Evolutionary conservation across 2,329 filamentous ascomycete species (phyloP).

Genomic region (Cladosporium sp.): DNA sequence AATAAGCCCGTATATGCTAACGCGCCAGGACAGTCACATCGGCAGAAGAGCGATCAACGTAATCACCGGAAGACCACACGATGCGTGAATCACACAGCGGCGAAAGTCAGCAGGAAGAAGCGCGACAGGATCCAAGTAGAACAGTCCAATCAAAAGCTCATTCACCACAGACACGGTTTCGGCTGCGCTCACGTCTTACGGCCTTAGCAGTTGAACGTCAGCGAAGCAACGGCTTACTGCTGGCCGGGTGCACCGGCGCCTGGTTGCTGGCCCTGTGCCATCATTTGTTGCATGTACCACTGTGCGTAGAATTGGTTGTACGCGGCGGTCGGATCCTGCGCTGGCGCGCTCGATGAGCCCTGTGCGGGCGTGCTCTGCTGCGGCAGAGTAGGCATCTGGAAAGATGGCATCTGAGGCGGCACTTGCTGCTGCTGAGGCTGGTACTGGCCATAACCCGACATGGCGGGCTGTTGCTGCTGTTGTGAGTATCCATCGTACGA

Average conservation of each 20-base stretch:
- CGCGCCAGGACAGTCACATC: constrained; percentile 2
- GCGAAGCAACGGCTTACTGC: background rate
- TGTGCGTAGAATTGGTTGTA: constrained; percentile 15
- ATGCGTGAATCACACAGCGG: background rate
- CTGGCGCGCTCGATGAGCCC: constrained; percentile 18
- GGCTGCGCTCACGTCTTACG: constrained; percentile 10
- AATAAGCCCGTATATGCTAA: background rate
- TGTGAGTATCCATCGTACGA: constrained; percentile 46
- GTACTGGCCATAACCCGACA: constrained; percentile 29
- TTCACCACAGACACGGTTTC: background rate
- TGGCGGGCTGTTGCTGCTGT: constrained; percentile 36
- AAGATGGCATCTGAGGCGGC: constrained; percentile 17
- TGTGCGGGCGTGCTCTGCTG: constrained; percentile 17
- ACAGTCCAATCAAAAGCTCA: background rate
- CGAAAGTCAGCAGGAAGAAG: background rate
- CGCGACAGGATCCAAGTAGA: constrained; percentile 2
- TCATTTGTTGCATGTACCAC: constrained; percentile 28
- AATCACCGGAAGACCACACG: constrained; percentile 3
- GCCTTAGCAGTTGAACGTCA: constrained; percentile 2
- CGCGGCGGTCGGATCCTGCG: constrained; percentile 16
- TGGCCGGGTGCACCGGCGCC: constrained; percentile 27
- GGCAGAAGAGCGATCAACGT: background rate
- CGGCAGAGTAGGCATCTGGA: constrained; percentile 27
- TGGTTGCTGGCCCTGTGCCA: constrained; percentile 33
- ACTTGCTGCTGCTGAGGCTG: constrained; percentile 22